Conservation (phyloP, 257 asterid species). For the Rubia yunnanensis region DNA sequence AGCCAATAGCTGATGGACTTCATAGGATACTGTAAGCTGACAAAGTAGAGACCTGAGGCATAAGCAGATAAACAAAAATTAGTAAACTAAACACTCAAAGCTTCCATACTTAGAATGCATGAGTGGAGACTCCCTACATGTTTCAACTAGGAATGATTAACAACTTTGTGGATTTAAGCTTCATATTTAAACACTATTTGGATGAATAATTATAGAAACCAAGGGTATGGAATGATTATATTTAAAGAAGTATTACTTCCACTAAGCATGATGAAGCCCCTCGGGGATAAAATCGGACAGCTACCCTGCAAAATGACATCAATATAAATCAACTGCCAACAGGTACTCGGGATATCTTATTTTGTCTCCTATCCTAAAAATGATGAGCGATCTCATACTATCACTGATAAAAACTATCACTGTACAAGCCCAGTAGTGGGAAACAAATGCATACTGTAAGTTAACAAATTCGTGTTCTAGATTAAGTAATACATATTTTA, state of each 20-base stretch:
- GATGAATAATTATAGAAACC: neutral
- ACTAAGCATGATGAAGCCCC: constrained; percentile 63
- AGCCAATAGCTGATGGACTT: constrained; percentile 72
- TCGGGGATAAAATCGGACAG: constrained; percentile 86
- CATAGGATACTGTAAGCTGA: constrained; percentile 94
- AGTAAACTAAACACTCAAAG: constrained; percentile 3
- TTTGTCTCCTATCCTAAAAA: neutral
- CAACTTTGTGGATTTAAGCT: too few species aligned
- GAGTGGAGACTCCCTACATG: neutral
- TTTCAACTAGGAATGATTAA: neutral
- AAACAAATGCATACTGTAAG: too few species aligned
- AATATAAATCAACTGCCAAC: too few species aligned
- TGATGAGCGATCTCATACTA: neutral
- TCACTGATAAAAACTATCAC: too few species aligned
- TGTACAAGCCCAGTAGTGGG: too few species aligned
- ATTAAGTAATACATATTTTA: too few species aligned
- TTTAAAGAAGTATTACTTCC: constrained; percentile 47
- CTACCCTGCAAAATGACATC: constrained; percentile 61
- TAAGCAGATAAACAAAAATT: neutral
- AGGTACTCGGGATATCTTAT: neutral
- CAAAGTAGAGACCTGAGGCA: constrained; percentile 12
- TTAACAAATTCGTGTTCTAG: too few species aligned
- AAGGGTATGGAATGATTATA: constrained; percentile 6
- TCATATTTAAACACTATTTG: neutral
- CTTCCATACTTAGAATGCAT: neutral